Base-by-base conservation (phyloP, 2,329 filamentous ascomycete species). In the Didymella sp. region DNA sequence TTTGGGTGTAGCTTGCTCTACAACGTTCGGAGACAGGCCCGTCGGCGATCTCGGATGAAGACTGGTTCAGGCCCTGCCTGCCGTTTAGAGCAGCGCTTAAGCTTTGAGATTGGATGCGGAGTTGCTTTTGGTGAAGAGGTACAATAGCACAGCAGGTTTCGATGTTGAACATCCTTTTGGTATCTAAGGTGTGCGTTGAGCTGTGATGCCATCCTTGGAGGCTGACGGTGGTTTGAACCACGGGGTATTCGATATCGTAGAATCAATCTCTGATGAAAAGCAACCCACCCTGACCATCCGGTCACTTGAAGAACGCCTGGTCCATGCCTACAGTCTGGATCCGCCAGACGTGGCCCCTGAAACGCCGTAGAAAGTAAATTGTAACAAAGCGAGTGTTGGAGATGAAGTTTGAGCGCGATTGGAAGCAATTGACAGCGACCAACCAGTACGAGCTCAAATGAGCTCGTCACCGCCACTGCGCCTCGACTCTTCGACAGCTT, bases 391-490 rank as follows among this genome's bases (percentile, higher is more conserved):
- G 42, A 38, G 30, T 6, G 27, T n/a, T 42, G 12, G 41, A 27
- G 22, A 19, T n/a, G 6, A 52, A 8, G 13, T n/a, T 25, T 27
- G 22, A 21, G 35, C n/a, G 22, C 24, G 22, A 42, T 4, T 6
- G 13, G 21, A 17, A 46, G 9, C 17, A 46, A 6, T n/a, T 5
- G n/a, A 22, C 38, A 21, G 12, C 6, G 15, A 45, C 51, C 37
- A 31, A 28, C 45, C 1, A n/a, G 9, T 15, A 27, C 8, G 2
- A n/a, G 27, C 24, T 73, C 60, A 88, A 66, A 89, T 83, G 56
- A 96, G 80, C 74, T 95, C 91, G 75, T 96, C 92, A 42, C 86
- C 89, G 17, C 89, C 89, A 65, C 86, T 87, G 21, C 88, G 87
- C 27, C 90, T 88, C 70, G 92, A 94, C 68, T 89, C 84, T 74